Evolutionary conservation across 1,284 basidiomycete genomes (phyloP).

Genomic region (Kwoniella shivajii): DNA sequence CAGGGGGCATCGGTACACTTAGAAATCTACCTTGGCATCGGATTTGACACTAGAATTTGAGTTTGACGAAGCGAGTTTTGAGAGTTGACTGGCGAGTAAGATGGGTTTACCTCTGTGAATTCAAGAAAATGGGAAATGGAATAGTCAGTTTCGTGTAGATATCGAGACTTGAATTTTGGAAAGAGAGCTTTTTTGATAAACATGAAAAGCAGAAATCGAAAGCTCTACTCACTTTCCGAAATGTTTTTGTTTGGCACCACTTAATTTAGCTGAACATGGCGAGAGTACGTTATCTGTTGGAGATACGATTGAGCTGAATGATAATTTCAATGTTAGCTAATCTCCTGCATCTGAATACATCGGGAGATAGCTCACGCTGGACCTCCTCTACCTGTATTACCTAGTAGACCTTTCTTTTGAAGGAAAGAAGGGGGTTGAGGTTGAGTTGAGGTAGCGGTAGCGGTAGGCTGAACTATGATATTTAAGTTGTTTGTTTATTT

Average conservation of each 20-base stretch:
- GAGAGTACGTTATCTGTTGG: constrained; percentile 92
- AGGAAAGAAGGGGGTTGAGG: constrained; percentile 38
- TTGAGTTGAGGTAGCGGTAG: not conserved
- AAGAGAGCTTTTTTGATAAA: too few species aligned
- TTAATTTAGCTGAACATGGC: constrained; percentile 84
- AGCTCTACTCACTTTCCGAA: constrained; percentile 72
- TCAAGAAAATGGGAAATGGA: too few species aligned
- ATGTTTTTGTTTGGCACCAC: constrained; percentile 83
- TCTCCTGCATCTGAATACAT: not conserved
- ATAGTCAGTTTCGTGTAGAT: too few species aligned
- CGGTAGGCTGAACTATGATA: constrained; percentile 1
- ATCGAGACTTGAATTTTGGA: too few species aligned
- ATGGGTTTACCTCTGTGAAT: constrained; percentile 38
- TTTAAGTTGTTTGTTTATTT: constrained; percentile 1
- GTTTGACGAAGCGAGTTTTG: constrained; percentile 37
- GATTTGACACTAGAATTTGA: constrained; percentile 29
- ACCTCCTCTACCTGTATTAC: constrained; percentile 27
- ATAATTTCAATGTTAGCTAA: not conserved
- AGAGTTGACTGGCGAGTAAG: constrained; percentile 42
- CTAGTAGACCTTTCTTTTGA: constrained; percentile 51
- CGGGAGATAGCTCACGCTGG: constrained; percentile 28
- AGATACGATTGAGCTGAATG: constrained; percentile 64
- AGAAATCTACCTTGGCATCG: constrained; percentile 36
- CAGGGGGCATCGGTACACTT: not conserved
- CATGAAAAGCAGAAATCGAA: not conserved